These are phyloP conservation scores for Scutellaria baicalensis DNA, from an alignment of 257 asterid species.

Conservation along the genomic window DNA sequence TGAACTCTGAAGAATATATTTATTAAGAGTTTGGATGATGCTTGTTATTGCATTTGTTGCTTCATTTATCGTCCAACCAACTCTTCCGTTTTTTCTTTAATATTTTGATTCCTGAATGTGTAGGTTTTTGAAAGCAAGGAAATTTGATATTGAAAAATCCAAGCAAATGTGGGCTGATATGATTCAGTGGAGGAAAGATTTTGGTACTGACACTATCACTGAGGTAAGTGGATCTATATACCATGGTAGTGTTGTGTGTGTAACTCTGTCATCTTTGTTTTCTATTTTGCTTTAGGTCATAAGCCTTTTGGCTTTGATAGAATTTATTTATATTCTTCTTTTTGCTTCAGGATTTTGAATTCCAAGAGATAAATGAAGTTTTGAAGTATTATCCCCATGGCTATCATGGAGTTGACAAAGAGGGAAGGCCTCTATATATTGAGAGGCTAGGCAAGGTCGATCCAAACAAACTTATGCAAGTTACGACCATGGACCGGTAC, in stretches of 20 bases:
- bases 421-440: slow-evolving; percentile 87
- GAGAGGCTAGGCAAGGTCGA: slow-evolving; percentile 91
- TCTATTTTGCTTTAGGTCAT: not conserved
- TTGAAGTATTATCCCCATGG: slow-evolving; percentile 91
- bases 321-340: not conserved
- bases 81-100: slow-evolving; percentile 7
- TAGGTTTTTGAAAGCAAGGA: slow-evolving; percentile 95
- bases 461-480: slow-evolving; percentile 85
- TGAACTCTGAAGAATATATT: not conserved
- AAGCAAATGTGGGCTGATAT: slow-evolving; percentile 98
- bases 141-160: slow-evolving; percentile 74
- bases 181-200: slow-evolving; percentile 96
- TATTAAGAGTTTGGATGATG: not conserved
- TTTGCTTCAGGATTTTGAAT: slow-evolving; percentile 73
- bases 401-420: slow-evolving; percentile 93
- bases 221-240: slow-evolving; percentile 38
- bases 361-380: slow-evolving; percentile 70
- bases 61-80: slow-evolving; percentile 9
- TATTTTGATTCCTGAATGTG: slow-evolving; percentile 8
- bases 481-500: slow-evolving; percentile 84
- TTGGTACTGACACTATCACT: slow-evolving; percentile 69
- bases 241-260: not conserved
- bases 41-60: not conserved
- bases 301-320: not conserved
- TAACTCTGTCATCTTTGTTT: not conserved